These are phyloP conservation scores for Beauveria australis DNA, from an alignment of 2,329 filamentous ascomycete genomes.

Conservation along the genomic window DNA sequence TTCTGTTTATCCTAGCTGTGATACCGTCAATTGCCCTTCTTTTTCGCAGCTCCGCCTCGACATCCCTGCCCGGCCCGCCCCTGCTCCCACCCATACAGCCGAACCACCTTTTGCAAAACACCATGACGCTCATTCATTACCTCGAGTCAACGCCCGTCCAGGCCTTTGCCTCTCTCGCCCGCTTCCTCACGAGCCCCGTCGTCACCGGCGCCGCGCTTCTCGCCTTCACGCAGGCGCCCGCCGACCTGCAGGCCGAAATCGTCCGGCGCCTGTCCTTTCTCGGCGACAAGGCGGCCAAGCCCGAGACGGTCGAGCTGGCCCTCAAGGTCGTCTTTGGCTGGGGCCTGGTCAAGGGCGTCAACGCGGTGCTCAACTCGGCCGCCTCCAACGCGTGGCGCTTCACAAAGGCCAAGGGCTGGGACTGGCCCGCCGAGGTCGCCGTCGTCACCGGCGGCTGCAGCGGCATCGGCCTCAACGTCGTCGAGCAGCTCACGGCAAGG, in stretches of 20 bases:
- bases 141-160: constrained; percentile 14
- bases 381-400: constrained; percentile 8
- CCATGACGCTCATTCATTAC: constrained; percentile 1
- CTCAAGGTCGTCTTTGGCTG: constrained; percentile 9
- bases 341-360: constrained; percentile 5
- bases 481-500: constrained; percentile 47
- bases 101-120: not conserved
- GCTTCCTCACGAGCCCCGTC: constrained; percentile 12
- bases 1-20: not conserved
- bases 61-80: not conserved
- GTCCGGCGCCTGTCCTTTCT: constrained; percentile 7
- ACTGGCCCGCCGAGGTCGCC: constrained; percentile 56
- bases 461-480: constrained; percentile 58
- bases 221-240: constrained; percentile 10
- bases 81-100: not conserved
- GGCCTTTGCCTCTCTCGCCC: constrained; percentile 6
- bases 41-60: not conserved
- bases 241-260: constrained; percentile 3
- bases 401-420: constrained; percentile 29
- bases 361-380: constrained; percentile 7
- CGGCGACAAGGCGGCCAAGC: constrained; percentile 5
- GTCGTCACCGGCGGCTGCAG: constrained; percentile 61
- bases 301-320: constrained; percentile 2
- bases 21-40: not conserved
- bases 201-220: constrained; percentile 15